Conservation (phyloP, 768 basidiomycete genomes). For the Tephrocybe sp. region DNA sequence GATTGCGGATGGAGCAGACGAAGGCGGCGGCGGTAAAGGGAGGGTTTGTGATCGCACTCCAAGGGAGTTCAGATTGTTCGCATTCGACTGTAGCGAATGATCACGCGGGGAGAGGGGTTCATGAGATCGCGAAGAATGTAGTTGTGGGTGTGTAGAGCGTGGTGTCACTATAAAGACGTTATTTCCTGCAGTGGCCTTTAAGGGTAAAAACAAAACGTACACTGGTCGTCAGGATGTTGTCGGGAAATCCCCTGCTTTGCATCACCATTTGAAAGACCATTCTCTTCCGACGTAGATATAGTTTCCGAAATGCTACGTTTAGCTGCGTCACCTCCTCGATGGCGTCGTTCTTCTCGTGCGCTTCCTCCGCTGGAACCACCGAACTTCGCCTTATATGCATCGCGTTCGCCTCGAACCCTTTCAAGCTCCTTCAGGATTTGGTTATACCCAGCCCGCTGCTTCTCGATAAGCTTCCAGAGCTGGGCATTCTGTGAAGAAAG, state of each 20-base stretch:
- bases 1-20: constrained; percentile 19
- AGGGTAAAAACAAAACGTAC: constrained; percentile 27
- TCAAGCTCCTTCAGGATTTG: constrained; percentile 85
- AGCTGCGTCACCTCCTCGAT: constrained; percentile 23
- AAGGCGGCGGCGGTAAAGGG: constrained; percentile 23
- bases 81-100: constrained; percentile 23
- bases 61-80: constrained; percentile 14
- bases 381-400: constrained; percentile 58
- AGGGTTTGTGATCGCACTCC: constrained; percentile 19
- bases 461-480: constrained; percentile 95
- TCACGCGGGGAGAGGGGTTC: constrained; percentile 35
- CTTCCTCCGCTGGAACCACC: constrained; percentile 25
- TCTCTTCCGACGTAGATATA: constrained; percentile 13
- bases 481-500: constrained; percentile 84
- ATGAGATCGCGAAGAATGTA: constrained; percentile 41
- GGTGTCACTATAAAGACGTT: constrained; percentile 26
- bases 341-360: constrained; percentile 27
- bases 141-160: constrained; percentile 26
- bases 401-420: constrained; percentile 79
- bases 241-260: constrained; percentile 22
- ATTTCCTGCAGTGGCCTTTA: constrained; percentile 6
- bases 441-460: constrained; percentile 80
- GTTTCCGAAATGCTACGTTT: constrained; percentile 31
- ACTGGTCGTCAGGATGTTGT: constrained; percentile 39
- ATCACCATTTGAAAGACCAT: constrained; percentile 8